A percentile compares a stretch with the other conserved stretches of the same genome.
phyloP scores from a whole-genome alignment of 2,329 filamentous ascomycete species.

The Stemphylium vesicarium region DNA sequence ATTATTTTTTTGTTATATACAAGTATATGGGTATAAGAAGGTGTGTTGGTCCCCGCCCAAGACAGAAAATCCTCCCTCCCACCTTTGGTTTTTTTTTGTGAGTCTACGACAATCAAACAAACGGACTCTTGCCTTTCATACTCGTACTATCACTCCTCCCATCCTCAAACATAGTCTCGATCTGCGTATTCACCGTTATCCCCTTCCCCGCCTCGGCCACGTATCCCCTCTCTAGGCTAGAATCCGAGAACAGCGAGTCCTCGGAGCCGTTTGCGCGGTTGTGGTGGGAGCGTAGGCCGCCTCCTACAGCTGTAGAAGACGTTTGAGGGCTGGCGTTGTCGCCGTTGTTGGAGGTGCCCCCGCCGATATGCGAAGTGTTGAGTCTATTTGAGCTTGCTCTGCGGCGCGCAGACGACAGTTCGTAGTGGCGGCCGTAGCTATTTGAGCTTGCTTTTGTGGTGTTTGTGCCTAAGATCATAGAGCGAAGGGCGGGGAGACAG shows the following conservation, averaged over 20 bases:
- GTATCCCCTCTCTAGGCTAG: background rate
- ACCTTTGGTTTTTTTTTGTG: no score
- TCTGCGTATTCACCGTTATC: constrained; percentile 23
- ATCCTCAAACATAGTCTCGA: constrained; percentile 16
- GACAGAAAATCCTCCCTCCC: no score
- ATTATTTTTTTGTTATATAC: no score
- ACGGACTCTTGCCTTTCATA: constrained; percentile 3
- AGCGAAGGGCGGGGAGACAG: constrained; percentile 44
- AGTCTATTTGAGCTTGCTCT: constrained; percentile 15
- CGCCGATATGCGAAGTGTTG: background rate
- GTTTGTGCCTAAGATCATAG: constrained; percentile 26
- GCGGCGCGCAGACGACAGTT: constrained; percentile 25
- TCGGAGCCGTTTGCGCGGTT: constrained; percentile 20
- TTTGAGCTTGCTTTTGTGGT: constrained; percentile 21
- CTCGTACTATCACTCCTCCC: background rate
- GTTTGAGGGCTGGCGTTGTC: background rate
- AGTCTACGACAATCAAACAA: constrained; percentile 1
- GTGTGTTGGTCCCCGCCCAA: no score
- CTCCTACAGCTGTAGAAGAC: background rate
- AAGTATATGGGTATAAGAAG: no score
- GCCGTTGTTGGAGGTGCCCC: background rate
- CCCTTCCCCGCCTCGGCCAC: constrained; percentile 2
- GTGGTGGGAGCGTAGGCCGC: constrained; percentile 4
- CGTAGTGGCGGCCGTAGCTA: constrained; percentile 33
- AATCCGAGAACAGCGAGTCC: constrained; percentile 19